These are phyloP conservation scores for Phylloporus arenicola DNA, from an alignment of 768 basidiomycete genomes.

Conservation along the genomic window DNA sequence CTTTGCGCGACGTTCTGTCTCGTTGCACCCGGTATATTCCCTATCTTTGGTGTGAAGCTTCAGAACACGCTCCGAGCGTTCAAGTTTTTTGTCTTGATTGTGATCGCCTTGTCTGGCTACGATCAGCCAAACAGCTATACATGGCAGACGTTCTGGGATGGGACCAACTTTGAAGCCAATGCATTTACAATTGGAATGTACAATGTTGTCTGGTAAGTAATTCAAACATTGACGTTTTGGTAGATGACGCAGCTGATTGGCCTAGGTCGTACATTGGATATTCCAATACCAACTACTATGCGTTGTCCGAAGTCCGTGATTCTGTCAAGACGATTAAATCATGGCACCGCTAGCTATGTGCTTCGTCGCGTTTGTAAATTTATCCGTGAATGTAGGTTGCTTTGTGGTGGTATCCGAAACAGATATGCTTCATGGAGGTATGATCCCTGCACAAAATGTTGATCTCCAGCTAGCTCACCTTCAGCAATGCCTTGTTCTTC, in stretches of 20 bases:
- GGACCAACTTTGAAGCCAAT: constrained; percentile 49
- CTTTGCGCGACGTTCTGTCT: constrained; percentile 52
- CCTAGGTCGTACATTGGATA: constrained; percentile 68
- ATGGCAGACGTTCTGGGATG: constrained; percentile 62
- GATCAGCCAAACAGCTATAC: constrained; percentile 52
- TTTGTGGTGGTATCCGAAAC: constrained; percentile 67
- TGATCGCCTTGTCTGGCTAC: constrained; percentile 52
- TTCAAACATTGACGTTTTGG: not conserved
- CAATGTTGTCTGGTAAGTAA: constrained; percentile 59
- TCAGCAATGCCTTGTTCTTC: constrained; percentile 60
- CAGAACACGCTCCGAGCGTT: constrained; percentile 60
- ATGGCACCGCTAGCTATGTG: constrained; percentile 65
- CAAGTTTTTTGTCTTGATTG: constrained; percentile 52
- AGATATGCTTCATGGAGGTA: constrained; percentile 57
- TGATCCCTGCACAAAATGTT: constrained; percentile 56
- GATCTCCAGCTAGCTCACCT: not conserved
- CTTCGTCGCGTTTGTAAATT: constrained; percentile 53
- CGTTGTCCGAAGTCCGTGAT: constrained; percentile 62
- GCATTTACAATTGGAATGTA: constrained; percentile 62
- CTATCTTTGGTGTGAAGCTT: constrained; percentile 52
- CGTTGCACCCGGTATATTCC: constrained; percentile 49
- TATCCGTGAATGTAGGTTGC: constrained; percentile 67
- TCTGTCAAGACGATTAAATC: constrained; percentile 65
- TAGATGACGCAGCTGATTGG: not conserved
- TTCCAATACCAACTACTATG: constrained; percentile 70